These are phyloP conservation scores for Podospora tetraspora DNA, from an alignment of 495 filamentous ascomycete genomes.

Conservation along the genomic window DNA sequence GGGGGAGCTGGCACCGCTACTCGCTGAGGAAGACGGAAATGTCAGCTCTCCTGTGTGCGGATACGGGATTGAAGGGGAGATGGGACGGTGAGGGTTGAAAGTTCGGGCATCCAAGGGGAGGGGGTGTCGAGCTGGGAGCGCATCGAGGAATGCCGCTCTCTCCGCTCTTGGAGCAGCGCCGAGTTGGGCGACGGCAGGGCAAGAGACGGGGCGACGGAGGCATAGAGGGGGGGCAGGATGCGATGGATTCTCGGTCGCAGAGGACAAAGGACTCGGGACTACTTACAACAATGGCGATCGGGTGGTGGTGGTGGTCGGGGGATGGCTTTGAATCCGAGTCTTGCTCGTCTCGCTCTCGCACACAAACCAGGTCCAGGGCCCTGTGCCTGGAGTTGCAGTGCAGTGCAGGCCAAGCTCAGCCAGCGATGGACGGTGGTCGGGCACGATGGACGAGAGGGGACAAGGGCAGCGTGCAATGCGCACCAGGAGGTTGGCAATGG, in stretches of 20 bases:
- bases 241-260: slow-evolving; percentile 34
- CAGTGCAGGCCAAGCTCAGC: slow-evolving; percentile 19
- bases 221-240: slow-evolving; percentile 15
- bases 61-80: background rate
- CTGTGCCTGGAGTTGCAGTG: slow-evolving; percentile 9
- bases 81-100: background rate
- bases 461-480: slow-evolving; percentile 2
- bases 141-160: slow-evolving; percentile 10
- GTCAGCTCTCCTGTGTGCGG: slow-evolving; percentile 4
- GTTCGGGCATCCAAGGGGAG: background rate
- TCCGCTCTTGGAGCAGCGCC: background rate
- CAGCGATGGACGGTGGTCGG: slow-evolving; percentile 19
- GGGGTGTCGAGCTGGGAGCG: slow-evolving; percentile 8
- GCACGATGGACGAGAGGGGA: slow-evolving; percentile 8
- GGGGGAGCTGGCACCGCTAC: background rate
- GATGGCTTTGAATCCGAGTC: slow-evolving; percentile 17
- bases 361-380: slow-evolving; percentile 14
- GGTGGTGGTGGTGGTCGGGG: slow-evolving; percentile 30
- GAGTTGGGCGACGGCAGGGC: background rate
- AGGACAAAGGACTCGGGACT: slow-evolving; percentile 26
- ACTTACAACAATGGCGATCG: slow-evolving; percentile 35
- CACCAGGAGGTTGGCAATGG: slow-evolving; percentile 18
- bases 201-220: slow-evolving; percentile 9
- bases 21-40: slow-evolving; percentile 8
- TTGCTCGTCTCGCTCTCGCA: slow-evolving; percentile 20